A percentile compares a stretch with the other conserved stretches of the same genome.
These are phyloP conservation scores for Sclerotiophoma versabilis DNA, from an alignment of 2,329 filamentous ascomycete species.

Conservation along the genomic window DNA sequence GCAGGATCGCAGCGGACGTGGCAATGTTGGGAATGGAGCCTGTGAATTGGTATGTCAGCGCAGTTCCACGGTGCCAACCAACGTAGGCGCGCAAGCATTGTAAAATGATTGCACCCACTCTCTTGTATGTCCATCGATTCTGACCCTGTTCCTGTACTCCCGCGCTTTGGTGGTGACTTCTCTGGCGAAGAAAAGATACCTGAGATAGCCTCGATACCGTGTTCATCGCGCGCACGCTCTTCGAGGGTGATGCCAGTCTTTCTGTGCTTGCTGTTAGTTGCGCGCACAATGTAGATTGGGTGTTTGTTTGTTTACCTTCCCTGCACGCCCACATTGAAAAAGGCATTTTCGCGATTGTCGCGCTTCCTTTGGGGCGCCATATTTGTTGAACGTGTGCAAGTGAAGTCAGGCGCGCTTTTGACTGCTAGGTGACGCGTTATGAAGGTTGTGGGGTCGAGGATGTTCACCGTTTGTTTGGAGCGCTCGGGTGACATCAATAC, in stretches of 20 bases:
- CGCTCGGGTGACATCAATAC: constrained; percentile 13
- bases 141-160: constrained; percentile 58
- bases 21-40: constrained; percentile 60
- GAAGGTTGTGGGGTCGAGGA: constrained; percentile 20
- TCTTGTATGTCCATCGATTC: constrained; percentile 70
- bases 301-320: constrained; percentile 41
- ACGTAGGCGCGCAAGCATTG: constrained; percentile 1
- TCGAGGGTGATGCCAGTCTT: constrained; percentile 87
- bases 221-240: constrained; percentile 84
- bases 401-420: neutral
- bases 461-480: constrained; percentile 33
- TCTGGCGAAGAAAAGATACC: constrained; percentile 88
- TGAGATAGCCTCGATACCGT: constrained; percentile 89
- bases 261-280: constrained; percentile 57
- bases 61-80: neutral
- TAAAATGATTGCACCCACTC: constrained; percentile 56
- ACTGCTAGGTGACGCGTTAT: constrained; percentile 26
- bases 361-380: constrained; percentile 48
- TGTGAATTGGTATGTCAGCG: constrained; percentile 30
- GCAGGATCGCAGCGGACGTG: constrained; percentile 56
- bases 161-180: constrained; percentile 60
- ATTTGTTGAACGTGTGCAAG: neutral
- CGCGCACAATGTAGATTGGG: constrained; percentile 3
- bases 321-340: constrained; percentile 50
- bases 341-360: constrained; percentile 51